Base-by-base conservation (phyloP, 495 filamentous ascomycete species). In the Saxophila tyrrhenica region DNA sequence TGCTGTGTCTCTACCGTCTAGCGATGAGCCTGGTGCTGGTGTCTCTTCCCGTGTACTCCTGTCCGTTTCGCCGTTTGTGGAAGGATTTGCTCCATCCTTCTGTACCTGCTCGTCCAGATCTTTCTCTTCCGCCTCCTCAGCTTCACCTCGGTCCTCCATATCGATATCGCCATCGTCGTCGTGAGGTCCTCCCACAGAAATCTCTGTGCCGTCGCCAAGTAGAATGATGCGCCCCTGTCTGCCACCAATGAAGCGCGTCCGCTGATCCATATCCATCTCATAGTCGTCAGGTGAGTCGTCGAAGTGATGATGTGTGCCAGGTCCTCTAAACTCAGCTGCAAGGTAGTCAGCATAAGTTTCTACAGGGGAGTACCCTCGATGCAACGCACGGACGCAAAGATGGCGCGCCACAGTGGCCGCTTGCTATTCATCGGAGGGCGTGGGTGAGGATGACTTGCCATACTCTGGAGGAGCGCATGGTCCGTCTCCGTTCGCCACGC, bases 381-480 rank as follows among this genome's bases (percentile, higher is more conserved):
- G 49, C 29, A 32, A 39, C 29, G 29, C 29, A 35, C 29, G 13
- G 29, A 5, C 29, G 29, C 29, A 13, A 35, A 35, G 29, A 35
- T 35, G 29, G 29, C 29, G 13, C 29, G 29, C 29, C 29, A 35
- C 13, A 35, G 29, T 13, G 29, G 29, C 29, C 29, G 29, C 29
- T 35, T 35, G 29, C 29, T 35, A 35, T 7, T 46, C 20, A 17
- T 46, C 7, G 39, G 11, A 25, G 15, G n/a, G 39, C 51, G 15
- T 7, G 39, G 20, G 20, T 25, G 23, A 25, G 73, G 70, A 65
- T 72, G 77, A 76, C 89, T 86, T 94, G 86, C 92, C 92, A 75
- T 97, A 98, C 84, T 98, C 92, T 62, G 91, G 92, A 73, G 92
- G 92, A 70, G 92, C 92, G 75, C 92, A 96, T 68, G 94, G 92